phyloP scores from a whole-genome alignment of 1,139 yeast genomes.

The Zygoascus hellenicus region DNA sequence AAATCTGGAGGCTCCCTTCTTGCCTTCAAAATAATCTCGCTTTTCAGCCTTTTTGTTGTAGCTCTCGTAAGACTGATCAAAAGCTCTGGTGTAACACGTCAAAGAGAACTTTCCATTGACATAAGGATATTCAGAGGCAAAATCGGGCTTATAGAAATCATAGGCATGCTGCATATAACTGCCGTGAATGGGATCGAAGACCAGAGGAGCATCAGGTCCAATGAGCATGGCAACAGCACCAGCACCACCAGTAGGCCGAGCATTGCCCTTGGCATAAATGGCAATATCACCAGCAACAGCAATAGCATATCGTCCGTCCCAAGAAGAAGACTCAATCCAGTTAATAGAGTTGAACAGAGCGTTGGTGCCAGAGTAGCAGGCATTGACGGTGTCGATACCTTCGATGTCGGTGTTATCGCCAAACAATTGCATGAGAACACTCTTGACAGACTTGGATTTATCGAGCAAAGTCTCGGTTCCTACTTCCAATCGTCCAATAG shows the following conservation, averaged over 20 bases:
- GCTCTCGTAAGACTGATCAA: constrained; percentile 77
- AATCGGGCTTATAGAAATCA: constrained; percentile 97
- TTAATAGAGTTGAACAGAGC: constrained; percentile 90
- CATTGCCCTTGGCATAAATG: constrained; percentile 93
- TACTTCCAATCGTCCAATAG: constrained; percentile 93
- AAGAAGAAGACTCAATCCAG: constrained; percentile 93
- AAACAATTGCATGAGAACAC: constrained; percentile 91
- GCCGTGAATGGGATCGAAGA: constrained; percentile 83
- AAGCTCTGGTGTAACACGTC: constrained; percentile 88
- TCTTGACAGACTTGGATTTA: constrained; percentile 94
- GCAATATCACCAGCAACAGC: constrained; percentile 98
- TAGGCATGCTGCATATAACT: constrained; percentile 93
- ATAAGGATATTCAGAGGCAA: constrained; percentile 92
- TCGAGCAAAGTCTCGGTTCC: constrained; percentile 98
- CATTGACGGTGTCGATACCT: constrained; percentile 94
- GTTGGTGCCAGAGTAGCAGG: constrained; percentile 98
- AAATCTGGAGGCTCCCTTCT: constrained; percentile 54
- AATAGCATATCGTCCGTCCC: constrained; percentile 99
- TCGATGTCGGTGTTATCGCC: constrained; percentile 87
- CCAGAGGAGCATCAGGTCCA: constrained; percentile 98
- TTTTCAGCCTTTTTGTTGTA: constrained; percentile 77
- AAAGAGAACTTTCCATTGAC: constrained; percentile 97
- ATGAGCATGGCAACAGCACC: constrained; percentile 93
- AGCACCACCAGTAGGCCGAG: constrained; percentile 99
- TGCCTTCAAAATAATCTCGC: constrained; percentile 38